A percentile compares a stretch with the other conserved stretches of the same genome.
phyloP scores from a whole-genome alignment of 225 moss, liverwort and hornwort genomes.

The Rhytidiadelphus loreus region DNA sequence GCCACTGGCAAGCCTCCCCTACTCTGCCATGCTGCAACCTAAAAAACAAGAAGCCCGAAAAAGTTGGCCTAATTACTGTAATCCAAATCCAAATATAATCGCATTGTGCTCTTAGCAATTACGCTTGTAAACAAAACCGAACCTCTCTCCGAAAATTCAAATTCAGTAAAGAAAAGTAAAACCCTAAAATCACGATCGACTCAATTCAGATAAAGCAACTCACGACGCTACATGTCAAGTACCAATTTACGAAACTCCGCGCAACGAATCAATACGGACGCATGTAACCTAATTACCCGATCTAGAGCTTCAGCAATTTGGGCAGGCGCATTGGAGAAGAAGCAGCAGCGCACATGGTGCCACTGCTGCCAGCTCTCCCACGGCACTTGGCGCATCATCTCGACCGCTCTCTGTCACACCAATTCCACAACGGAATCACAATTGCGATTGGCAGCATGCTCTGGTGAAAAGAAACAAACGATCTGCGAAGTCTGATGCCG shows the following conservation, averaged over 20 bases:
- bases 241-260: neutral
- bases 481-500: neutral
- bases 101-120: neutral
- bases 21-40: slow-evolving; percentile 86
- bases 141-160: neutral
- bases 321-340: slow-evolving; percentile 46
- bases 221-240: neutral
- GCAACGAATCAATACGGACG: neutral
- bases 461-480: neutral
- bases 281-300: slow-evolving; percentile 15
- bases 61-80: neutral
- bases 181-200: neutral
- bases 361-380: slow-evolving; percentile 99
- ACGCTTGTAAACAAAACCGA: neutral
- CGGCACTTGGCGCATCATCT: slow-evolving; percentile 72
- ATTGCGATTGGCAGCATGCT: neutral
- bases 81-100: neutral
- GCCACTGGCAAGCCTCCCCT: slow-evolving; percentile 79
- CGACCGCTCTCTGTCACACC: neutral
- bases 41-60: neutral
- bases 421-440: neutral
- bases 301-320: slow-evolving; percentile 60
- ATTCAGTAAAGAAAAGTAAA: neutral
- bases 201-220: neutral
- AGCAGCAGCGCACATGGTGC: slow-evolving; percentile 55